Conservation (phyloP, 2,329 filamentous ascomycete genomes). For the Ceratocystis huliohia region DNA sequence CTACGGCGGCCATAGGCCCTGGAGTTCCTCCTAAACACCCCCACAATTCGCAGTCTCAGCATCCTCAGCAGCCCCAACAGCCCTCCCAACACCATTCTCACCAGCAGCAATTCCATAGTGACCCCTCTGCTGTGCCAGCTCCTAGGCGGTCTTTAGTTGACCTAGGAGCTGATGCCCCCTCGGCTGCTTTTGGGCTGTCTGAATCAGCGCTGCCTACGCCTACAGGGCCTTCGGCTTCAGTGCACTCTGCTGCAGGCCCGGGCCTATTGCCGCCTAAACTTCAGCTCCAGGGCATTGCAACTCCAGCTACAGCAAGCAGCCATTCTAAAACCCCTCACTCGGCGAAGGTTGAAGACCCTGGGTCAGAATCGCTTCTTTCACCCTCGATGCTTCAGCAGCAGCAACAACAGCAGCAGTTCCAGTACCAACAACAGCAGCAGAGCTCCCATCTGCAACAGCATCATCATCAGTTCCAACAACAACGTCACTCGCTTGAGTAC, state of each 20-base stretch:
- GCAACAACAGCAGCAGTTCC: slow-evolving; percentile 23
- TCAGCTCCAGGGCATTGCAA: background rate
- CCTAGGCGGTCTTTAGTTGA: background rate
- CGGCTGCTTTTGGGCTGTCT: background rate
- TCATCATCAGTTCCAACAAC: slow-evolving; percentile 23
- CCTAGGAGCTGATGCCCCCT: background rate
- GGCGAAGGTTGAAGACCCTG: background rate
- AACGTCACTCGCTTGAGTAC: slow-evolving; percentile 21
- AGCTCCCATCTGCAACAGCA: slow-evolving; percentile 25
- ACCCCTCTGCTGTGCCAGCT: slow-evolving; percentile 2
- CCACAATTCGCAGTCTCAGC: slow-evolving; percentile 20
- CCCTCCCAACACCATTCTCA: slow-evolving; percentile 24
- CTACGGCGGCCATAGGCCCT: slow-evolving; percentile 23
- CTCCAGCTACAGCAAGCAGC: background rate
- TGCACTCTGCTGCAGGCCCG: slow-evolving; percentile 3
- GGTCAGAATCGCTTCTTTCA: slow-evolving; percentile 2
- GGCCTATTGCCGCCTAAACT: slow-evolving; percentile 21
- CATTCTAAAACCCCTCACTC: slow-evolving; percentile 20
- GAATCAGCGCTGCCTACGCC: background rate
- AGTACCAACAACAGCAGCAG: slow-evolving; percentile 22
- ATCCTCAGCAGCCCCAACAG: slow-evolving; percentile 24
- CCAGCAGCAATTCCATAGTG: slow-evolving; percentile 6
- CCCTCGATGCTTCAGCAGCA: background rate
- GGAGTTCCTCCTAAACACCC: background rate
- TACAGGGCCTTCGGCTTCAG: background rate